Evolutionary conservation across 148 eudicot species (phyloP), one percentile per base, ranked within the genome.

Genomic region (Diospyros kaki): DNA sequence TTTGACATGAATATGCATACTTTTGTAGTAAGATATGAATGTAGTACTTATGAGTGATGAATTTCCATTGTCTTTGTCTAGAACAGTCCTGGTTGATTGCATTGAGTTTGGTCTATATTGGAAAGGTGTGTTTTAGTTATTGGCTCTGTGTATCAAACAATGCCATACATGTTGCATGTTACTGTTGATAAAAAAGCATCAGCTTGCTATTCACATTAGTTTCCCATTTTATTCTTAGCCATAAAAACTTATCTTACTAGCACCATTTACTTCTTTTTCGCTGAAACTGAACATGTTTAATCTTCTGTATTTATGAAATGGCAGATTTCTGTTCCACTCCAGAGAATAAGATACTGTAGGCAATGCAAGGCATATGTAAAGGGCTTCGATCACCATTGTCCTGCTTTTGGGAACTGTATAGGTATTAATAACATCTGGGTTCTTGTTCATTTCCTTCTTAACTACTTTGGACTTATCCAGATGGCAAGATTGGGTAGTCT

Each of bases 321-420:
- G 14, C 79, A 89, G 90, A 72, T 58, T 79, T 81, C 83, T 41
- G 68, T 73, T 55, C 78, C 75, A 58, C 58, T 78, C 50, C 76
- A 73, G 82, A 89, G 98, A 81, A 83, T 79, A 75, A 86, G 90
- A 78, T 87, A 86, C 80, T 93, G 98, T 85, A 84, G 66, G 71
- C 82, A 68, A 51, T 93, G 98, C 85, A 76, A 87, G 78, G 83
- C 74, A 58, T 87, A 86, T 89, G 85, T 93, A 73, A 80, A 81
- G 75, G 89, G 91, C 77, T 89, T 89, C 79, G 98, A 93, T 85
- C 98, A 93, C 78, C 98, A 93, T 63, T 93, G 98, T 79, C 93
- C 98, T 58, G 96, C 93, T 64, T 90, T 93, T 76, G 98, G 96
- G 58, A 93, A 90, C 82, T 93, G 98, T 76, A 87, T 93, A 79